These are phyloP conservation scores for Ogataea haglerorum DNA, from an alignment of 805 yeast species.

Conservation along the genomic window DNA sequence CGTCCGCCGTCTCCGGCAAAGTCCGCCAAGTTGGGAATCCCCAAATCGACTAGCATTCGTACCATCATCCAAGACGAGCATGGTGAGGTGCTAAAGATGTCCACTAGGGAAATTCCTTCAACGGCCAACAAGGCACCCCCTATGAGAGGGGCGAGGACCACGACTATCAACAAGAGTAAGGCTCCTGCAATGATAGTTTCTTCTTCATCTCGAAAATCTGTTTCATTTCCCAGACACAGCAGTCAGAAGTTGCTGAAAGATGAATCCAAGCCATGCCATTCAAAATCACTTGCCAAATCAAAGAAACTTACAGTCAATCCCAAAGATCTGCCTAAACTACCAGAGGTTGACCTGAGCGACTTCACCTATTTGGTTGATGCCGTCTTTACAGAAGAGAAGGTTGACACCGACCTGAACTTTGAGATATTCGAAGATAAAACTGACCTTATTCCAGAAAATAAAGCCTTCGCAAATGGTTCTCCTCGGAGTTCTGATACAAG, in stretches of 20 bases:
- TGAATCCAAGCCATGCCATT: not conserved
- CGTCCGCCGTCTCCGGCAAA: conserved; percentile 12
- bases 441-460: not conserved
- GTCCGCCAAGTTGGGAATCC: conserved; percentile 14
- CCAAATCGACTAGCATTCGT: conserved; percentile 32
- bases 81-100: conserved; percentile 29
- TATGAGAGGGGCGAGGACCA: conserved; percentile 10
- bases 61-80: conserved; percentile 34
- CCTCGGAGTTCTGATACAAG: no score
- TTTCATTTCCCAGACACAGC: conserved; percentile 37
- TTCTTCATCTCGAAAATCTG: conserved; percentile 47
- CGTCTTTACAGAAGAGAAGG: conserved; percentile 23
- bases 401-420: not conserved
- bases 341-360: conserved; percentile 27
- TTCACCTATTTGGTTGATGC: conserved; percentile 32
- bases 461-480: not conserved
- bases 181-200: conserved; percentile 41
- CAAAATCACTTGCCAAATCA: not conserved
- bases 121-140: conserved; percentile 26
- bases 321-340: conserved; percentile 26
- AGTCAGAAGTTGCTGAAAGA: conserved; percentile 8
- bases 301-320: conserved; percentile 20
- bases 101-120: conserved; percentile 31
- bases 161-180: conserved; percentile 10
- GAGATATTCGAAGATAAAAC: conserved; percentile 1